Conservation (phyloP, 768 basidiomycete species). For the Floccularia luteovirens region DNA sequence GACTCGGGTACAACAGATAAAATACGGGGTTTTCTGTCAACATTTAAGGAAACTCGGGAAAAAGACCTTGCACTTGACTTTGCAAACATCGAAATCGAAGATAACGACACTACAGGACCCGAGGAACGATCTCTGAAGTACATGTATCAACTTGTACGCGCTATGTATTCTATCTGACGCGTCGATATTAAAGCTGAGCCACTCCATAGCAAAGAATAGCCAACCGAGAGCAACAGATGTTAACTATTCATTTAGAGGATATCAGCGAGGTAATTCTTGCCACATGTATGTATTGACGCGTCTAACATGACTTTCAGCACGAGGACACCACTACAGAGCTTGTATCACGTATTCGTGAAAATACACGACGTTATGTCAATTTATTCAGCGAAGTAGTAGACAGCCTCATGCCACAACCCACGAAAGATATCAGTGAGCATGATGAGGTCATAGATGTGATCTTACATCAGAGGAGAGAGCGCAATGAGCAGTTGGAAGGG, state of each 20-base stretch:
- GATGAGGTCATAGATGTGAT: constrained; percentile 98
- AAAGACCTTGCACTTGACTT: constrained; percentile 64
- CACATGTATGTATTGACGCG: constrained; percentile 1
- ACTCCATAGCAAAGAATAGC: constrained; percentile 75
- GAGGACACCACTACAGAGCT: constrained; percentile 68
- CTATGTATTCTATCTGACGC: constrained; percentile 16
- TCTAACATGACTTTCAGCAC: constrained; percentile 35
- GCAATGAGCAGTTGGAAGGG: constrained; percentile 76
- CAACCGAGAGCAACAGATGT: constrained; percentile 87
- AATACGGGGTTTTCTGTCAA: constrained; percentile 66
- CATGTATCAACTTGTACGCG: constrained; percentile 72
- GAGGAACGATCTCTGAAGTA: constrained; percentile 58
- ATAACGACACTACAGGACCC: constrained; percentile 25
- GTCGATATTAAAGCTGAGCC: constrained; percentile 17
- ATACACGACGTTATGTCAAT: constrained; percentile 84
- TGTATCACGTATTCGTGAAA: constrained; percentile 70
- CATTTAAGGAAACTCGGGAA: constrained; percentile 48
- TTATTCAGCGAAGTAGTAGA: constrained; percentile 91
- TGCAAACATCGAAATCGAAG: constrained; percentile 63
- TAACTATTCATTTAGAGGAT: constrained; percentile 87
- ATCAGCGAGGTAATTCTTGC: constrained; percentile 48
- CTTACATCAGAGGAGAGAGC: constrained; percentile 84
- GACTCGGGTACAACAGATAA: constrained; percentile 32
- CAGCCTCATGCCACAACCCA: constrained; percentile 80
- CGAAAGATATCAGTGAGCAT: constrained; percentile 82